These are phyloP conservation scores for Sporobolomyces phaffii DNA, from an alignment of 768 basidiomycete species.

Conservation along the genomic window DNA sequence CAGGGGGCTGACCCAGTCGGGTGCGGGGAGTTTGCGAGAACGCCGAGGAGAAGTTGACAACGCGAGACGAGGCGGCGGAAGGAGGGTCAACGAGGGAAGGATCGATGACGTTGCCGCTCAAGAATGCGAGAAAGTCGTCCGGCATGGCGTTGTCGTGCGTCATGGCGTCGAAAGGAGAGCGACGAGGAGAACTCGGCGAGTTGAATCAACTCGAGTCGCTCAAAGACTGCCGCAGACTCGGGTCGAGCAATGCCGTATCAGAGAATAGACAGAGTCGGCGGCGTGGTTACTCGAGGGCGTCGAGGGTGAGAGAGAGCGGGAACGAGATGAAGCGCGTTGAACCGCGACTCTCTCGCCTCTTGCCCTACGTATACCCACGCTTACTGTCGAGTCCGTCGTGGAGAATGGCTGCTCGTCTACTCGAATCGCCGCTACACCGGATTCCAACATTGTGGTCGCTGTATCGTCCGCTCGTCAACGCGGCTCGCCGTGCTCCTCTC, in stretches of 20 bases:
- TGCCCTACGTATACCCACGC: no score
- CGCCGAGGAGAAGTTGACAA: not conserved
- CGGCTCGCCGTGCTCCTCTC: slow-evolving; percentile 44
- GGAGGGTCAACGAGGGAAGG: not conserved
- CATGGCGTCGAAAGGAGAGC: no score
- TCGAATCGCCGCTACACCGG: slow-evolving; percentile 61
- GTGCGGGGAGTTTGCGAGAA: not conserved
- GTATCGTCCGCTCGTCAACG: slow-evolving; percentile 63
- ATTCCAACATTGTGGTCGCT: slow-evolving; percentile 70
- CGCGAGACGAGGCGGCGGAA: not conserved
- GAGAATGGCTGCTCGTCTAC: slow-evolving; percentile 53
- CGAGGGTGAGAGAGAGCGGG: not conserved
- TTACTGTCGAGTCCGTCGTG: not conserved
- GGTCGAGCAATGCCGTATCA: not conserved
- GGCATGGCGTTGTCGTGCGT: no score
- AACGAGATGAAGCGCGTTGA: no score
- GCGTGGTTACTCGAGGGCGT: not conserved
- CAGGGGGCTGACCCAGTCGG: not conserved
- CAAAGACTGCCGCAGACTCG: not conserved
- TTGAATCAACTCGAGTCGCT: no score
- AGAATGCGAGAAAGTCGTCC: not conserved
- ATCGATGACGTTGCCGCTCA: not conserved
- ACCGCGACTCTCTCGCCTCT: not conserved
- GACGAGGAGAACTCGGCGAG: no score
- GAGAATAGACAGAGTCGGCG: not conserved